Base-by-base conservation (phyloP, 305 asterid species). In the Solanum hybrid region DNA sequence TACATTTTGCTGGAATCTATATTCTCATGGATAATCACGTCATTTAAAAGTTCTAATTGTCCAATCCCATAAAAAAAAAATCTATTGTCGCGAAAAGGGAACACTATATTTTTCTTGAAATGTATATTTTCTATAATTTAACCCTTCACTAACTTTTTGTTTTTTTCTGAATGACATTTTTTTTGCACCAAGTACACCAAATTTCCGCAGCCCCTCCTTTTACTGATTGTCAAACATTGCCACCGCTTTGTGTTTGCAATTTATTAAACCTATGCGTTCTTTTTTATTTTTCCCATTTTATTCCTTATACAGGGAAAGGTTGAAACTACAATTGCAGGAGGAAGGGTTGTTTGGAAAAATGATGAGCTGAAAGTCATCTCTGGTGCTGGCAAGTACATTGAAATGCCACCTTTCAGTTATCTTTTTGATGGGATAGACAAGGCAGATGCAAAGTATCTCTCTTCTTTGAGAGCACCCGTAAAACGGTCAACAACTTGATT, bases 281-380 rank as follows among this genome's bases (percentile, higher is more conserved):
- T 61, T 61, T 61, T 20, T 46, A 64, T 2, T 76, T 34, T 87
- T 39, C 28, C 20, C 37, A 42, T 11, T 46, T 36, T 91, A 79
- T 86, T 26, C 13, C 34, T 89, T 90, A 80, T 64, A 10, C 92
- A 96, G 98, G 99, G 99, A 79, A 97, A 96, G 92, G 97, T 98
- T 35, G 99, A 97, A 93, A 95, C 95, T 78, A 97, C 99, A 6
- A 95, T 98, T 88, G 96, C 98, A 26, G 97, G 98, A 89, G 99
- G 99, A 88, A 94, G 94, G 90, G 86, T 98, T 34, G 98, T 98
- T 39, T 98, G 99, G 99, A 94, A 94, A 93, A 93, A 96, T n/a
- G 95, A 93, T n/a, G 92, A 95, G 89, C 95, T 97, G 81, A 95
- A 92, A 51, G 96, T 90, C 64, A 91, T 92, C 71, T 97, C 94